A percentile compares a stretch with the other conserved stretches of the same genome.
Evolutionary conservation across 108 stramenopile species (phyloP).

Genomic region (Fistulifera solaris): DNA sequence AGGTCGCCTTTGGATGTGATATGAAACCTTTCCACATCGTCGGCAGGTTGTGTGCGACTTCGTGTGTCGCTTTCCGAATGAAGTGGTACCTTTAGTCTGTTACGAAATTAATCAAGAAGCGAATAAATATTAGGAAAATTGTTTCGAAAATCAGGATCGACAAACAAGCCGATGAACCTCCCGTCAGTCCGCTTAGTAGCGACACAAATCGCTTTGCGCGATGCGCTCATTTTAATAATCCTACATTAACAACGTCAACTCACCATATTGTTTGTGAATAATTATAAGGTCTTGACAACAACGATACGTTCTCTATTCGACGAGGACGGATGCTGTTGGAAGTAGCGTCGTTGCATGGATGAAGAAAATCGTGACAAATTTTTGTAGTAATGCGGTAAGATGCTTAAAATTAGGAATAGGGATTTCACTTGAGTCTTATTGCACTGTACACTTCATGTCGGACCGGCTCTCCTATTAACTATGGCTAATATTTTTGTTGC

Average conservation of each 20-base stretch:
- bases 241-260: neutral
- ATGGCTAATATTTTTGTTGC: too few relatives aligned
- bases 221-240: neutral
- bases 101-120: slow-evolving; percentile 3
- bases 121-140: neutral
- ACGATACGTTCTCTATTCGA: too few relatives aligned
- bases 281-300: too few relatives aligned
- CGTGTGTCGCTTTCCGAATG: slow-evolving; percentile 99
- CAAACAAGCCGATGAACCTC: neutral
- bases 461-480: too few relatives aligned
- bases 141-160: neutral
- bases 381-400: too few relatives aligned
- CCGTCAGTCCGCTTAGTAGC: neutral
- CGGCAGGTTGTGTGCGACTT: slow-evolving; percentile 99
- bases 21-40: slow-evolving; percentile 96
- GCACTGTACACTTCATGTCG: too few relatives aligned
- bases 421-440: too few relatives aligned
- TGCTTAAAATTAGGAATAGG: too few relatives aligned
- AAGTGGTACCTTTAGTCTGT: slow-evolving; percentile 99
- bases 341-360: too few relatives aligned
- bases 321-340: too few relatives aligned
- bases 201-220: neutral
- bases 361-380: too few relatives aligned
- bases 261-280: neutral
- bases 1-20: slow-evolving; percentile 99